Base-by-base conservation (phyloP, 495 filamentous ascomycete genomes). In the Aspergillus cavernicola region DNA sequence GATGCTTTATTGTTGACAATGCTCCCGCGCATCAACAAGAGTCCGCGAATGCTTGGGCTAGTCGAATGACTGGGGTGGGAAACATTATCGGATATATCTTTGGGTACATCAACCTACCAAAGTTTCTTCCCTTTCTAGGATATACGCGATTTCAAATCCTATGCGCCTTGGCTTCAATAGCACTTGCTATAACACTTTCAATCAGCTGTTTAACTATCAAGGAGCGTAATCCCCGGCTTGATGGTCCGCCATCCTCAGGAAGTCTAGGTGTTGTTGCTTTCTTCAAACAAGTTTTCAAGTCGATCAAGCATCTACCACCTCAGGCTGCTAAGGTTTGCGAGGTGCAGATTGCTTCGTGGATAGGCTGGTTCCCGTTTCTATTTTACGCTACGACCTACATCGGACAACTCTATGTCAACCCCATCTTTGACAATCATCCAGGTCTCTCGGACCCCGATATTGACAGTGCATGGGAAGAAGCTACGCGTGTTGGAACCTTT, bases 301-400 rank as follows among this genome's bases (percentile, higher is more conserved):
- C 90, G 2, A 86, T 92, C 53, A 80, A 79, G 50, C 74, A 81
- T 42, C 76, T 96, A 3, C 89, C 91, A 0, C 82, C 83, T 2
- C 88, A 95, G 63, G 90, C 91, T 59, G 73, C 79, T 18, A 85
- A 83, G 59, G 87, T 96, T 53, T 96, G 91, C 67, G 74, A 88
- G 56, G 89, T 93, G 0, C 90, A 96, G 65, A 81, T 96, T 61
- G 89, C 86, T 50, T 88, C 88, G 22, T 96, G 91, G 91, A 85
- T 95, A 56, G 91, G 88, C 52, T 96, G 91, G 87, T 96, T 96
- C 62, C 91, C 91, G 15, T 92, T 95, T 72, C 76, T 96, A 0
- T 96, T 92, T 69, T 96, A 96, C 71, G 87, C 90, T 6, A 93
- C 89, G 1, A 93, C 88, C 23, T 96, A 91, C 66, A 85, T 96